Evolutionary conservation across 768 basidiomycete species (phyloP).

Genomic region (Royoungia palumana): DNA sequence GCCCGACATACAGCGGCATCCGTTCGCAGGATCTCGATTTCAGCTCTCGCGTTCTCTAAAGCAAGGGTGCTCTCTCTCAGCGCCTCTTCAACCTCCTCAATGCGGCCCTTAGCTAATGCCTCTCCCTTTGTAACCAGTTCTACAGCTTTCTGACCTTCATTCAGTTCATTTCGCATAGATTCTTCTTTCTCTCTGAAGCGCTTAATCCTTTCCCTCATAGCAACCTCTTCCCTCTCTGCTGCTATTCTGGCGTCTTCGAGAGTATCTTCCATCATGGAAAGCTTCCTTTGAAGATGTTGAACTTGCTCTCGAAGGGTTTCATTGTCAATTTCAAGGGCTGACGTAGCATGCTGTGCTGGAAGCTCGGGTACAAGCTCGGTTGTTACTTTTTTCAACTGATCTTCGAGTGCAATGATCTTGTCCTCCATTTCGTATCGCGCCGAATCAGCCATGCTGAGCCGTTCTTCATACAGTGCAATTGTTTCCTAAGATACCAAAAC

Average conservation of each 20-base stretch:
- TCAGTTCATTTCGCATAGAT: constrained; percentile 65
- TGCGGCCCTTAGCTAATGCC: constrained; percentile 53
- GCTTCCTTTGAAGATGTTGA: constrained; percentile 78
- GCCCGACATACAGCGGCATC: constrained; percentile 66
- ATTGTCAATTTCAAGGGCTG: constrained; percentile 92
- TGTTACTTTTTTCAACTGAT: constrained; percentile 36
- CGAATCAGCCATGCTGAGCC: constrained; percentile 64
- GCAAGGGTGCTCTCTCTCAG: constrained; percentile 83
- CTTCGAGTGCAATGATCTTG: constrained; percentile 55
- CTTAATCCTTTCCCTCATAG: constrained; percentile 58
- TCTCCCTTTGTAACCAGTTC: constrained; percentile 65
- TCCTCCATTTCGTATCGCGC: constrained; percentile 78
- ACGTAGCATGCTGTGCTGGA: constrained; percentile 42
- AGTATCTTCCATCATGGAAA: constrained; percentile 74
- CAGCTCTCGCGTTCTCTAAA: constrained; percentile 84
- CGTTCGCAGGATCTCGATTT: constrained; percentile 74
- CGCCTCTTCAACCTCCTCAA: constrained; percentile 88
- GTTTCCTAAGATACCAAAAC: constrained; percentile 62
- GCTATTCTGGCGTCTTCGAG: constrained; percentile 72
- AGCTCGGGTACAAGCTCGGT: constrained; percentile 35
- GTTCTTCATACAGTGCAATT: constrained; percentile 92
- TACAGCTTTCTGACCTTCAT: constrained; percentile 59
- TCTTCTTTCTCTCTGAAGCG: constrained; percentile 75
- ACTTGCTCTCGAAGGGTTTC: constrained; percentile 88
- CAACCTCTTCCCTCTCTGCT: constrained; percentile 71